Base-by-base conservation (phyloP, 1,284 basidiomycete genomes). In the Papiliotrema flavescens region DNA sequence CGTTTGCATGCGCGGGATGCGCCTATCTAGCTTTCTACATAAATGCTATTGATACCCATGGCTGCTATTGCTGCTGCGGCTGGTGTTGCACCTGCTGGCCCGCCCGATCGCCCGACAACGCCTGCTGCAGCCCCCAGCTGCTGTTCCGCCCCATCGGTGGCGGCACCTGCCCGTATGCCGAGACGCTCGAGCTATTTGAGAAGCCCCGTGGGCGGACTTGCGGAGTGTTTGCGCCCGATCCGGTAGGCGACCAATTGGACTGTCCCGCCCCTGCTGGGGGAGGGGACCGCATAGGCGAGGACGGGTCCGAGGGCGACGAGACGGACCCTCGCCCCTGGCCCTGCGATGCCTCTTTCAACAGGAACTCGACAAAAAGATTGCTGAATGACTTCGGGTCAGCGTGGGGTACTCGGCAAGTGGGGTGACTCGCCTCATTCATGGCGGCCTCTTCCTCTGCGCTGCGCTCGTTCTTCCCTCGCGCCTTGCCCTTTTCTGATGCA, bases 281-380 rank as follows among this genome's bases (percentile, higher is more conserved):
- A 58, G 42, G 55, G 47, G 35, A 53, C 34, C 15, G 45, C 43
- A 14, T 46, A 24, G 28, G 55, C 34, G 35, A 49, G 44, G 41
- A 39, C 47, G 28, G 49, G 20, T 43, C 20, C 20, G 39, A 39
- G 15, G 32, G 20, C 28, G 28, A 32, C 11, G 39, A 40, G 39
- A 23, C 26, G 6, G 47, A 49, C n/a, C 2, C 34, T 6, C n/a
- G 49, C 11, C 39, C 17, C 55, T 74, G 70, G 9, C 74, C 74
- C 56, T 77, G 75, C 2, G 83, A 82, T 0, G 90, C 86, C 79
- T 95, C 90, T 40, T 91, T 93, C 61, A 96, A 84, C 2, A 97
- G 82, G 70, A 94, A 97, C 75, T 97, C 93, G 49, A 97, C 92
- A 85, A 91, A 97, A 14, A 95, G 82, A 51, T 90, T 88, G 42